Conservation (phyloP, 306 rosid species). For the Vachellia pachyceras region DNA sequence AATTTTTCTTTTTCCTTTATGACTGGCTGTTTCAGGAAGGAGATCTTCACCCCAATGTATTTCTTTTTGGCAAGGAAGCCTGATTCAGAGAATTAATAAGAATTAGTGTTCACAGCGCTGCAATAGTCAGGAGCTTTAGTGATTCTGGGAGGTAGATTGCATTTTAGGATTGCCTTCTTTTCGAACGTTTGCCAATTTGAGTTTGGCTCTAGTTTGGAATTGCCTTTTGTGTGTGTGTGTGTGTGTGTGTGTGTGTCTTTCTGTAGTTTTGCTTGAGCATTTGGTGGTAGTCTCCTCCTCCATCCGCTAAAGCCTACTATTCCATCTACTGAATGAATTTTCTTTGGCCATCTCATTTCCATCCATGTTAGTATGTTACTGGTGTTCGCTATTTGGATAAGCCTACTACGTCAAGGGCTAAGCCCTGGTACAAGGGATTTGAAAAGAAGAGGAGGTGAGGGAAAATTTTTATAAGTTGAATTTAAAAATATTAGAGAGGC, state of each 20-base stretch:
- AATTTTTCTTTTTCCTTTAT: background rate
- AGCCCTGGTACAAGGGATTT: too few relatives aligned
- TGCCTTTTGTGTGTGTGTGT: background rate
- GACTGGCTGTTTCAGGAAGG: slow-evolving; percentile 55
- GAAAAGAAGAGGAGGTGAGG: too few relatives aligned
- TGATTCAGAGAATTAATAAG: slow-evolving; percentile 40
- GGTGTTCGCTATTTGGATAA: background rate
- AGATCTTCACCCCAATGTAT: slow-evolving; percentile 86
- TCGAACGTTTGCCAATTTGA: background rate
- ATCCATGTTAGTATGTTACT: background rate
- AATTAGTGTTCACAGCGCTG: slow-evolving; percentile 9
- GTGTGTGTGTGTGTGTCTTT: background rate
- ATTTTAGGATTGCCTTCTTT: slow-evolving; percentile 4
- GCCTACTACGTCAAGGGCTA: too few relatives aligned
- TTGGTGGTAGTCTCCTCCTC: slow-evolving; percentile 5
- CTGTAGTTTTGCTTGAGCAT: slow-evolving; percentile 2
- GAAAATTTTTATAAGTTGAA: too few relatives aligned
- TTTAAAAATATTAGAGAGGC: too few relatives aligned
- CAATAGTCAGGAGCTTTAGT: background rate
- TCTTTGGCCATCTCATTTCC: background rate
- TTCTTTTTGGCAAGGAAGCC: slow-evolving; percentile 88
- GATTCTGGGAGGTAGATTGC: background rate
- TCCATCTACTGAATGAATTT: background rate
- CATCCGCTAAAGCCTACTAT: background rate
- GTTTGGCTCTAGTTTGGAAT: background rate